Evolutionary conservation across 176 grass and related monocot genomes (phyloP), one percentile per base, ranked within the genome.

Genomic region (Rhynchospora breviuscula): DNA sequence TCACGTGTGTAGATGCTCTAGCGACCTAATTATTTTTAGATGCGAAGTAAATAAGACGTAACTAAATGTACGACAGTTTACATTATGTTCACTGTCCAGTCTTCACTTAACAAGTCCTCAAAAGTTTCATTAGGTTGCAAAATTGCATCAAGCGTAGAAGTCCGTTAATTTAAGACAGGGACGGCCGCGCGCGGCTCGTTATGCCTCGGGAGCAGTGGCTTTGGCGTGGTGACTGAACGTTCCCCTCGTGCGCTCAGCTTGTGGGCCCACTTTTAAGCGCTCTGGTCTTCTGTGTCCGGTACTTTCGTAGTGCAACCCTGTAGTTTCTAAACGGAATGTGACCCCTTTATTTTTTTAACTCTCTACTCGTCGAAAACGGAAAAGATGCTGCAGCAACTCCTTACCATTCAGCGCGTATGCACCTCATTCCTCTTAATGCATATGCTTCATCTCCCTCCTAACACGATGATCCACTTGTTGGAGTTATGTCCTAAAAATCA

Each of bases 171-270:
- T n/a, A 15, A 78, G 14, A 31, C 1, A 17, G 3, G 47, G 18
- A 7, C 9, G 45, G n/a, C 26, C 7, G 47, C 53, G 45, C 17
- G 45, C 17, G 23, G 73, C 73, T 56, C 9, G 73, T 78, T 26
- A 45, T 29, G 78, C 29, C 78, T 80, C 56, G 78, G 31, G 57
- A 80, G 59, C 57, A 45, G 57, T n/a, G 31, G 78, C 7, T 79
- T 79, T 81, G 59, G 80, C 61, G 80, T 82, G 21, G 60, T 62
- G 58, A 43, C n/a, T 82, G 61, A 40, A 67, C 33, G 44, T 43
- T 80, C 81, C 86, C 89, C 86, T 86, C 89, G 86, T 91, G 86
- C 89, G 84, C 83, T 3, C 17, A 17, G 78, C 12, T 19, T 79
- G 69, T 33, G 88, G 19, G 61, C 59, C 79, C 11, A 62, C 14